Conservation (phyloP, 768 basidiomycete genomes). For the Termitomyces sp. region DNA sequence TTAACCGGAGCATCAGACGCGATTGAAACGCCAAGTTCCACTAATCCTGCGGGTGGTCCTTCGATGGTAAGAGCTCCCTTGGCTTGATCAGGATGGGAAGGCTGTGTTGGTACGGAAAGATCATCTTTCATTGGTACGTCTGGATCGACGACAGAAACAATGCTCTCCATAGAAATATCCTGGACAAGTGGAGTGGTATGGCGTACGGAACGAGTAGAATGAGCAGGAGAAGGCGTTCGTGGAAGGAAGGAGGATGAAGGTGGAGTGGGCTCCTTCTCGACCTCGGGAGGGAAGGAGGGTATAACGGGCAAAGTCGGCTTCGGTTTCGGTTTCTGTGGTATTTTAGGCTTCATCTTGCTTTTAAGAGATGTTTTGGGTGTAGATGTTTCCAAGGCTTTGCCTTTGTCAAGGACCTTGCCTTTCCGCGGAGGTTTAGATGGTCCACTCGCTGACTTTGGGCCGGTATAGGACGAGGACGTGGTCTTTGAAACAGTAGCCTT, state of each 20-base stretch:
- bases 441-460: background rate
- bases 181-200: background rate
- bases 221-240: background rate
- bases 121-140: background rate
- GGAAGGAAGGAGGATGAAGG: background rate
- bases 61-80: background rate
- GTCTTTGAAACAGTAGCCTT: constrained; percentile 8
- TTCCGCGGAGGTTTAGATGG: constrained; percentile 5
- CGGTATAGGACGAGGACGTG: constrained; percentile 5
- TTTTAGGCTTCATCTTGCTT: constrained; percentile 28
- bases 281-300: background rate
- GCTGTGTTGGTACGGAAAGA: background rate
- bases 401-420: constrained; percentile 2
- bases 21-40: background rate
- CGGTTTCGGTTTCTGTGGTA: constrained; percentile 17
- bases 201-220: background rate
- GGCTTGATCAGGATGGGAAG: background rate
- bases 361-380: constrained; percentile 25
- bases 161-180: constrained; percentile 6
- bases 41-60: background rate
- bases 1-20: background rate
- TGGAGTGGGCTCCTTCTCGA: background rate
- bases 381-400: constrained; percentile 10
- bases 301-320: constrained; percentile 18
- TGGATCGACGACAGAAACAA: background rate